Conservation (phyloP, 164 flowering plant species). For the Vitis cinerea region DNA sequence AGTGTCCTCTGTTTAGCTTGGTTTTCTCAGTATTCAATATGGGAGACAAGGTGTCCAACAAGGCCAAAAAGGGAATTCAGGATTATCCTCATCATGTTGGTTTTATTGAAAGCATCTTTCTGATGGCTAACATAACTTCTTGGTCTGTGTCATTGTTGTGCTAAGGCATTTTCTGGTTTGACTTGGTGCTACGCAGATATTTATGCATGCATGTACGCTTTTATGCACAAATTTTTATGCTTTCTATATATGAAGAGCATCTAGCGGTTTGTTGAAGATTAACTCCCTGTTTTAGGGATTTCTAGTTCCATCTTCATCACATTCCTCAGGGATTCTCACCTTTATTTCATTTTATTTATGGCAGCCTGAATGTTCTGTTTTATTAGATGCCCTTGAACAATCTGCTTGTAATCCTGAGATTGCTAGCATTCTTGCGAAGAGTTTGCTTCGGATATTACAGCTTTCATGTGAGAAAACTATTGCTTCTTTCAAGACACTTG, state of each 20-base stretch:
- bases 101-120: too few relatives aligned
- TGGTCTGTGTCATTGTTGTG: not conserved
- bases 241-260: not conserved
- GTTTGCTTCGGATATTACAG: slow-evolving; percentile 65
- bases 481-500: slow-evolving; percentile 71
- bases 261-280: not conserved
- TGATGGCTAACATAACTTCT: not conserved
- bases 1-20: too few relatives aligned
- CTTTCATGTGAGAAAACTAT: slow-evolving; percentile 75
- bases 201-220: not conserved
- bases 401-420: slow-evolving; percentile 76
- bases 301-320: too few relatives aligned
- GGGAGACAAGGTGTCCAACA: not conserved
- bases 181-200: not conserved
- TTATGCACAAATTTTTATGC: not conserved
- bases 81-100: too few relatives aligned
- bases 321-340: slow-evolving; percentile 1
- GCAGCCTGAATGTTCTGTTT: slow-evolving; percentile 88
- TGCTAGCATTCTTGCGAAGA: slow-evolving; percentile 57
- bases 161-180: not conserved
- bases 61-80: too few relatives aligned
- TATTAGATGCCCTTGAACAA: slow-evolving; percentile 85
- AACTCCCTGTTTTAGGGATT: not conserved
- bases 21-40: not conserved
- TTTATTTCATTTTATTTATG: slow-evolving; percentile 12